Base-by-base conservation (phyloP, 2,329 filamentous ascomycete genomes). In the Fusarium phyllophilum region DNA sequence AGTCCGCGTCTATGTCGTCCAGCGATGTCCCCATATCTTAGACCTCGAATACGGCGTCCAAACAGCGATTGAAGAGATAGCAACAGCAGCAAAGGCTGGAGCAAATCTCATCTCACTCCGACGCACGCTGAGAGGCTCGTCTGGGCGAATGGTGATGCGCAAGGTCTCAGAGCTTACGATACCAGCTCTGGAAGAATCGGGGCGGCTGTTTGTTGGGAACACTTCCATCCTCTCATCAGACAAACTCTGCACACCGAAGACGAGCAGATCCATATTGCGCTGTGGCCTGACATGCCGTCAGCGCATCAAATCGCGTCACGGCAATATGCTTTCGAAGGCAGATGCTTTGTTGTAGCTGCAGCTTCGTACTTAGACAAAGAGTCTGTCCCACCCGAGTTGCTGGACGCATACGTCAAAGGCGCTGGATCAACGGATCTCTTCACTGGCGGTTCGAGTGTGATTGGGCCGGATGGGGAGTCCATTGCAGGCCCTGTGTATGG, bases 321-420 rank as follows among this genome's bases (percentile, higher is more conserved):
- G 0, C 46, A 49, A 8, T 49, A 49, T 49, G 46, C 26, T 0
- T 33, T 49, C 4, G 46, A 49, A 31, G 29, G 46, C 0, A 8
- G 46, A 33, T 49, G 46, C 6, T 49, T 49, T 1, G 46, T 33
- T 8, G 46, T 49, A 0, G 46, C 46, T 0, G 46, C 46, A 17
- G 46, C 29, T 33, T 49, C 46, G 6, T 49, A 49, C 0, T 10
- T 49, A 0, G 29, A 49, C 14, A 17, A 15, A 17, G 46, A 33
- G 0, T 49, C 46, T 8, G 20, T 49, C 0, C 46, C 46, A 0
- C 20, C 46, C 4, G 46, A 33, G 2, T 3, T 49, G 14, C 0
- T 49, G 14, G 46, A 33, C 0, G 46, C 29, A 3, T 49, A 49
- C 1, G 14, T 31, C 46, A 49, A 49, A 18, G 29, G 46, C 3